Conservation (phyloP, 345 rosid species). For the Atalantia buxifolia region DNA sequence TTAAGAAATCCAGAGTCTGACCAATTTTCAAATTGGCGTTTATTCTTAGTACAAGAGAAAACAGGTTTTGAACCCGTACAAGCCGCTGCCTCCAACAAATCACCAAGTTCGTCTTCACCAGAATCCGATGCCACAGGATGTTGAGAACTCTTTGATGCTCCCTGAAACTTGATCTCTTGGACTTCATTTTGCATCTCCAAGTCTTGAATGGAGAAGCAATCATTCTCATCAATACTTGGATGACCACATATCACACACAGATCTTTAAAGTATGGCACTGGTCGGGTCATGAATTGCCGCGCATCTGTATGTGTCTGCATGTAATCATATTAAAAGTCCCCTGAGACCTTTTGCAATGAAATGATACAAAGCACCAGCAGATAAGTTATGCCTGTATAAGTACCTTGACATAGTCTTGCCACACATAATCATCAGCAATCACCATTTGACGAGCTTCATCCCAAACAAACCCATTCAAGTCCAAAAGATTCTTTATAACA, state of each 20-base stretch:
- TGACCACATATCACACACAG: conserved; percentile 58
- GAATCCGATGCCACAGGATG: conserved; percentile 34
- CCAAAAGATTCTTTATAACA: conserved; percentile 62
- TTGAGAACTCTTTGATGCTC: conserved; percentile 24
- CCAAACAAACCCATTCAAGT: conserved; percentile 75
- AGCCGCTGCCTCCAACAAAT: conserved; percentile 20
- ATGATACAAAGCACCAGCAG: not conserved
- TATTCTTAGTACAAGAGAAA: conserved; percentile 31
- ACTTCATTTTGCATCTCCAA: conserved; percentile 45
- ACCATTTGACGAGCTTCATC: conserved; percentile 84
- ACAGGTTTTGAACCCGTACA: conserved; percentile 19
- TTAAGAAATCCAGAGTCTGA: conserved; percentile 23
- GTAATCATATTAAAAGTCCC: conserved; percentile 5
- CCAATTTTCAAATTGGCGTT: conserved; percentile 40
- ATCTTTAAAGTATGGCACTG: conserved; percentile 72
- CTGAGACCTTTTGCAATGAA: conserved; percentile 4
- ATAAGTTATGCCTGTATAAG: not conserved
- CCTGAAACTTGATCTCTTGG: conserved; percentile 24
- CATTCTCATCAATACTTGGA: conserved; percentile 37
- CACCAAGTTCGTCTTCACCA: conserved; percentile 42
- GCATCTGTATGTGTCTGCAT: conserved; percentile 69
- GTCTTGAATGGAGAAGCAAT: conserved; percentile 48
- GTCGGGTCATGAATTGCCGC: conserved; percentile 75
- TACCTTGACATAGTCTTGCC: conserved; percentile 92
- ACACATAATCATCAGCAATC: conserved; percentile 73